Base-by-base conservation (phyloP, 352 stramenopile species). In the Saprolegnia parasitica region DNA sequence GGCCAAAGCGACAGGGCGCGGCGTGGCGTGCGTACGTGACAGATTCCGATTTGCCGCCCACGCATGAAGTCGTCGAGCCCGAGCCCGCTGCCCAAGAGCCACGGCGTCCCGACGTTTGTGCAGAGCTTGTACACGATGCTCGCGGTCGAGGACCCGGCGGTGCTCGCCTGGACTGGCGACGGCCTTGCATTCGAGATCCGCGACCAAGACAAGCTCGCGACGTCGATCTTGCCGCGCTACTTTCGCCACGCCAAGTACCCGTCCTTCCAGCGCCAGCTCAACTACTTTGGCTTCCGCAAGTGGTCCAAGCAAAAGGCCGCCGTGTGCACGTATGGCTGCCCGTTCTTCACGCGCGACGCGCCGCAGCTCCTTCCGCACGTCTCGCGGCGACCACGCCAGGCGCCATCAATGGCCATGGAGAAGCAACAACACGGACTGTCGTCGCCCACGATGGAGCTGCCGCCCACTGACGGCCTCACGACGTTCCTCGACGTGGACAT, bases 181-280 rank as follows among this genome's bases (percentile, higher is more conserved):
- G 83, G 83, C 72, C 55, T 84, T 67, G 86, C 87, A 11, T 96
- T 97, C 50, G 77, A 91, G 65, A 94, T 97, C 74, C 83, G 83
- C 64, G 79, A 95, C 72, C 81, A 87, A 68, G 78, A 77, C 23
- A 67, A 58, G 23, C 86, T 96, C 73, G 81, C 82, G 72, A 32
- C 76, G 15, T 42, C 78, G 15, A 77, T 96, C 54, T 76, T 96
- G 40, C 89, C 88, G 5, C 81, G 82, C 40, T 95, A 95, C 71
- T 95, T 96, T 72, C 87, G 85, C 63, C 88, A 96, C 73, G 80
- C 78, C 68, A 95, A 93, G 71, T 89, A 93, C 73, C 83, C 84
- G 61, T 89, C 77, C 67, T 97, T 97, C 73, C 86, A 95, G 76
- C 78, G 91, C 10, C 89, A 96, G 76, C 80, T 97, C 56, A 93